Percentiles rank a stretch among this genome's conserved stretches.
These are phyloP conservation scores for Ogataea glucozyma DNA, from an alignment of 805 yeast genomes.

Conservation along the genomic window DNA sequence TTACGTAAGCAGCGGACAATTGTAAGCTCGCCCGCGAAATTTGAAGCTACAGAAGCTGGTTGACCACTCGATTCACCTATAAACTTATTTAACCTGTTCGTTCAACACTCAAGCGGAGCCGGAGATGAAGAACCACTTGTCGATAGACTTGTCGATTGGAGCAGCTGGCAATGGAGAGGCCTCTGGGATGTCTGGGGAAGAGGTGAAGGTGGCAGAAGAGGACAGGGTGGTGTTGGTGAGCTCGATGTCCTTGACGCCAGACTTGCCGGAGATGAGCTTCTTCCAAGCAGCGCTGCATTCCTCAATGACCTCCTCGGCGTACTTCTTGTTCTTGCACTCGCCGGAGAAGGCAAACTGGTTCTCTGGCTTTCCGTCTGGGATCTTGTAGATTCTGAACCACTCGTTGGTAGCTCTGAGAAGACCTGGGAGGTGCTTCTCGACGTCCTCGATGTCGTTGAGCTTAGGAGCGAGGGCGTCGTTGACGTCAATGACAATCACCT, in stretches of 20 bases:
- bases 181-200: constrained; percentile 59
- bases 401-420: constrained; percentile 90
- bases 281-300: constrained; percentile 89
- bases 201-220: constrained; percentile 53
- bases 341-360: constrained; percentile 97
- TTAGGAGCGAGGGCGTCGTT: constrained; percentile 87
- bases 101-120: constrained; percentile 58
- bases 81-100: too few species aligned
- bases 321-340: constrained; percentile 81
- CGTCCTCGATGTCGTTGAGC: constrained; percentile 88
- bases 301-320: constrained; percentile 80
- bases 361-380: constrained; percentile 97
- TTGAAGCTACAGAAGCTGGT: background rate
- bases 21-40: too few species aligned
- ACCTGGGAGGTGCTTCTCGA: constrained; percentile 87
- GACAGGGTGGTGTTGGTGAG: constrained; percentile 75
- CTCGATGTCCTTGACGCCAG: constrained; percentile 63
- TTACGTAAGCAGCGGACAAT: too few species aligned
- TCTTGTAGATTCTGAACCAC: constrained; percentile 98
- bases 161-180: constrained; percentile 79
- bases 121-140: constrained; percentile 98
- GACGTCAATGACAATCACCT: constrained; percentile 84
- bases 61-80: background rate
- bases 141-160: constrained; percentile 93
- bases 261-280: constrained; percentile 63